Evolutionary conservation across 768 basidiomycete genomes (phyloP).

Genomic region (Lentinula edodes): DNA sequence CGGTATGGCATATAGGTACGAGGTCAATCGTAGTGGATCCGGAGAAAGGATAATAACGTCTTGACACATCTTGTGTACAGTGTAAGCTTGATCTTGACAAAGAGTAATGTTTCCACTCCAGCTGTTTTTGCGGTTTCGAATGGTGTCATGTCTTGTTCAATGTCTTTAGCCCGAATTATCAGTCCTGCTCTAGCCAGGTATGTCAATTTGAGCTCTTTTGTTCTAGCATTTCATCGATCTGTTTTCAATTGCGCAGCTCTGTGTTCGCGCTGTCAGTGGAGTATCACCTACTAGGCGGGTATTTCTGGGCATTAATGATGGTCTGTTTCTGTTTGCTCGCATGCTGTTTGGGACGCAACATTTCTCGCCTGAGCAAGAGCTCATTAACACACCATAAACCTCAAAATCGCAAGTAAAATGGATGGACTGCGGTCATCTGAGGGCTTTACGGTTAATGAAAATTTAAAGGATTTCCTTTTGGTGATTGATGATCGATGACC

Average conservation of each 20-base stretch:
- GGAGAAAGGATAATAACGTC: background rate
- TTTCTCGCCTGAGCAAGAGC: background rate
- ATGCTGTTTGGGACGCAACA: background rate
- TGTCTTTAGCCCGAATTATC: conserved; percentile 53
- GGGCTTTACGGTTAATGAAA: background rate
- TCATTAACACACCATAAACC: background rate
- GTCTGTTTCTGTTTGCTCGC: background rate
- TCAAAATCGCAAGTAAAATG: background rate
- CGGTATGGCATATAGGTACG: background rate
- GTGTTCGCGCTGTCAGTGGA: conserved; percentile 50
- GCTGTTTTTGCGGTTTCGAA: conserved; percentile 34
- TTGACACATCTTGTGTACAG: conserved; percentile 25
- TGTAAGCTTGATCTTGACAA: conserved; percentile 56
- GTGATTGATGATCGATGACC: too few species aligned
- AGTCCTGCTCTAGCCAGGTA: conserved; percentile 59
- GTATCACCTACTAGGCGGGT: conserved; percentile 43
- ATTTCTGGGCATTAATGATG: conserved; percentile 47
- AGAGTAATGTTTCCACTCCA: conserved; percentile 44
- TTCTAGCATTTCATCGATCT: background rate
- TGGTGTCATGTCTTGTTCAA: conserved; percentile 47
- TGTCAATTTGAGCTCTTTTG: conserved; percentile 2
- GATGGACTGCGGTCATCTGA: background rate
- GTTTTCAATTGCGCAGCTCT: conserved; percentile 29
- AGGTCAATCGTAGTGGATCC: background rate
- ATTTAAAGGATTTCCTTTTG: too few species aligned